Base-by-base conservation (phyloP, 2,329 filamentous ascomycete genomes). In the Amesomyces nigricolor region DNA sequence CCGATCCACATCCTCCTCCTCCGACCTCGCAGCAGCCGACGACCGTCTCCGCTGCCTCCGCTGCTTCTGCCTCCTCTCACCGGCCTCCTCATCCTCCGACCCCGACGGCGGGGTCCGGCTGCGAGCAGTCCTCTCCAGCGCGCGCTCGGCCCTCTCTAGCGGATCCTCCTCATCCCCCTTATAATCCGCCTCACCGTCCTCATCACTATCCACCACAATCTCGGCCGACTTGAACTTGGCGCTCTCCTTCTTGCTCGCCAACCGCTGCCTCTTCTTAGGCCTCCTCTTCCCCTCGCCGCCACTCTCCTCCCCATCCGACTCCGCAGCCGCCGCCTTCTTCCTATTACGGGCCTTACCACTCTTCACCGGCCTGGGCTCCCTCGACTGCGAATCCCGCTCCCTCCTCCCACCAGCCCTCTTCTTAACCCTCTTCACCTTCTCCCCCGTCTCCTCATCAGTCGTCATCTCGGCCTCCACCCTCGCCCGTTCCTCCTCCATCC, bases 181-280 rank as follows among this genome's bases (percentile, higher is more conserved):
- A 11, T 80, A 52, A 29, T 44, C 53, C 10, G 26, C 57, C 16
- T 58, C 63, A 13, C 56, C 57, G 11, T 57, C 53, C 39, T 63
- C 82, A 61, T 88, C 86, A 58, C 86, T 89, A 60, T 92, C 88
- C 44, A 89, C 86, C 29, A 96, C 84, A 59, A 91, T 82, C 71
- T 95, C 91, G 1, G 81, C 85, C 49, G 87, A 91, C 79, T 96
- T 96, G 78, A 82, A 95, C 72, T 95, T 95, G 69, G 43, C 71
- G 58, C 72, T 74, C 61, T 82, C 78, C 58, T 73, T 78, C 61
- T 73, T 73, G 61, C 71, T 72, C 14, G 72, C 78, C 65, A 80
- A 78, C 57, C 74, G 79, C 54, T 81, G 79, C 65, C 81, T 83
- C 70, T 86, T 87, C 67, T 83, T 84, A 19, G 80, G 79, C 56